Base-by-base conservation (phyloP, 495 filamentous ascomycete species). In the Trichocladium uniseriatum region DNA sequence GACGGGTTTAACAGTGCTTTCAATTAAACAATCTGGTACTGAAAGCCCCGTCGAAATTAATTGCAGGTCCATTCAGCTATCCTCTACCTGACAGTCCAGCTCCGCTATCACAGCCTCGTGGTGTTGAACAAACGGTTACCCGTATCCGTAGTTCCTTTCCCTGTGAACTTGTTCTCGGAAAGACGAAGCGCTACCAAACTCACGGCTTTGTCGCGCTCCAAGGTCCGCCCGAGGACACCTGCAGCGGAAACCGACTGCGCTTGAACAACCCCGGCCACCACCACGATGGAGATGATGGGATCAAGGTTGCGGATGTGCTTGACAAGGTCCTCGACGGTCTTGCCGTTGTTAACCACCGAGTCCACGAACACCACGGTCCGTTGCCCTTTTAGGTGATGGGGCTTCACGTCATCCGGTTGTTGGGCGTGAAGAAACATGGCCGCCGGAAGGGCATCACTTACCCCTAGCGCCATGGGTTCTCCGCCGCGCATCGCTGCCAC, bases 401-500 rank as follows among this genome's bases (percentile, higher is more conserved):
- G 28, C 47, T 56, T 65, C 47, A 84, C 49, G 39, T 84, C 75
- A 0, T 56, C 50, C 0, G 75, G 63, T 19, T 59, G 5, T 1
- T 61, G 67, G 3, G 78, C 81, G 54, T 86, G 79, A 1, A 79
- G 29, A 50, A 83, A 79, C 58, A 65, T 72, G 13, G 80, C 76
- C 1, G 58, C 49, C 0, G 76, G 74, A 24, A 83, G 76, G 19
- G 67, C 74, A 2, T 80, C 69, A 54, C 59, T 79, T 49, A 85
- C 70, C 6, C 81, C 81, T 6, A 71, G 65, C n/a, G 81, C 82
- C 77, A 86, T 80, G 11, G 81, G 67, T 58, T 83, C 79, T 21
- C 81, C 81, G 16, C 77, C 81, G 24, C 81, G 77, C 81, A 85
- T 83, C 20, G 85, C 60, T 0, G 79, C 62, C 11, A 85, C 70